Conservation (phyloP, 2,329 filamentous ascomycete genomes). For the Aureobasidium sp. region DNA sequence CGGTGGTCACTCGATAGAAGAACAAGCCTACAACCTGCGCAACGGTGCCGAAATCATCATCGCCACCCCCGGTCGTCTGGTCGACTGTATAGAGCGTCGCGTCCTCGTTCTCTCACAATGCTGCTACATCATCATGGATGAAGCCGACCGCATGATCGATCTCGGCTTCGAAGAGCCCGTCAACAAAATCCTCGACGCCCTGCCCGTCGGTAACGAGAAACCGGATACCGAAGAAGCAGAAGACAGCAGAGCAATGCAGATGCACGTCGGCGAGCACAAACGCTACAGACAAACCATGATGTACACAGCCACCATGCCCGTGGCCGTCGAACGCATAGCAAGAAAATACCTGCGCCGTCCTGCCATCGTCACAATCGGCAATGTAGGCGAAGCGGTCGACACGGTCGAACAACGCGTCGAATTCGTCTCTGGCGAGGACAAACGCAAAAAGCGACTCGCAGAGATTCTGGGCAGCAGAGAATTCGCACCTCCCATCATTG, state of each 20-base stretch:
- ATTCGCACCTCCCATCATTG: conserved; percentile 86
- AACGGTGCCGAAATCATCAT: conserved; percentile 97
- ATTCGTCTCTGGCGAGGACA: conserved; percentile 83
- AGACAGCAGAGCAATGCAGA: conserved; percentile 75
- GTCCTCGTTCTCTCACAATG: conserved; percentile 91
- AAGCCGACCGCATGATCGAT: conserved; percentile 98
- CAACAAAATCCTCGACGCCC: conserved; percentile 91
- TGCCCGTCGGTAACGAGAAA: conserved; percentile 90
- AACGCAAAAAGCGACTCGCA: conserved; percentile 89
- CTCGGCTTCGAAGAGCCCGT: conserved; percentile 96
- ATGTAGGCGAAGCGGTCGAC: conserved; percentile 89
- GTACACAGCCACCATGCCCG: conserved; percentile 98
- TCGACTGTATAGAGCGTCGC: conserved; percentile 92
- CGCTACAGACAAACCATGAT: conserved; percentile 98
- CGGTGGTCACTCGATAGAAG: conserved; percentile 92
- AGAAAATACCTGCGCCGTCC: conserved; percentile 91
- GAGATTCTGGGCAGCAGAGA: conserved; percentile 78
- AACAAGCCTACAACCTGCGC: conserved; percentile 81
- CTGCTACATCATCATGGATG: conserved; percentile 98
- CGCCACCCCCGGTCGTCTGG: conserved; percentile 92
- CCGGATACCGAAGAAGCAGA: conserved; percentile 91
- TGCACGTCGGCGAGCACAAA: conserved; percentile 65
- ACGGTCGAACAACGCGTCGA: conserved; percentile 97
- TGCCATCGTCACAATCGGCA: conserved; percentile 90
- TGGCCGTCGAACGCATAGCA: conserved; percentile 89